These are phyloP conservation scores for Leccinum longicurvipes DNA, from an alignment of 768 basidiomycete genomes.

Conservation along the genomic window DNA sequence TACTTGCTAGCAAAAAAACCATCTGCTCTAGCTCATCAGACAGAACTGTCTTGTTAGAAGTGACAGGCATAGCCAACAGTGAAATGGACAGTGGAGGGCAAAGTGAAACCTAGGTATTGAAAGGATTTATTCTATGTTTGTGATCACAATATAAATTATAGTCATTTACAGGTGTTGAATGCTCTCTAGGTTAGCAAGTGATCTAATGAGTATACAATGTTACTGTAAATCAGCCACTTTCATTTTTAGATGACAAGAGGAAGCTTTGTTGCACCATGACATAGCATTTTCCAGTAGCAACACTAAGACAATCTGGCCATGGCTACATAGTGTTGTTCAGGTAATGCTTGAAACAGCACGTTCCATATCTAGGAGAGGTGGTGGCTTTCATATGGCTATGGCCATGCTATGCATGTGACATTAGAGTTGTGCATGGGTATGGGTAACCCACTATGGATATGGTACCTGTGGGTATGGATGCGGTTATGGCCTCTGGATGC, in stretches of 20 bases:
- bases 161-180: background rate
- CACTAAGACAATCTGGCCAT: background rate
- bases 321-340: background rate
- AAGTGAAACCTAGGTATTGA: background rate
- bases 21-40: background rate
- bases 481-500: too few species aligned
- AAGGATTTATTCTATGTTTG: background rate
- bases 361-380: background rate
- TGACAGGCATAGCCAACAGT: background rate
- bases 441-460: too few species aligned
- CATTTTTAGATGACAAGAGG: background rate
- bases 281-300: too few species aligned
- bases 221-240: background rate
- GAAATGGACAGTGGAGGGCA: background rate
- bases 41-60: background rate
- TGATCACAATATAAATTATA: background rate
- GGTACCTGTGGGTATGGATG: too few species aligned
- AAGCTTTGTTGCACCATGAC: too few species aligned
- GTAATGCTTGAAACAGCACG: background rate
- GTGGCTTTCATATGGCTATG: background rate
- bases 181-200: too few species aligned
- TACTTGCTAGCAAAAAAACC: background rate
- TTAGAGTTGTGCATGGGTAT: too few species aligned
- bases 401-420: background rate
- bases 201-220: background rate